Evolutionary conservation across 2,329 filamentous ascomycete species (phyloP).

Genomic region (Trichoderma afroharzianum): DNA sequence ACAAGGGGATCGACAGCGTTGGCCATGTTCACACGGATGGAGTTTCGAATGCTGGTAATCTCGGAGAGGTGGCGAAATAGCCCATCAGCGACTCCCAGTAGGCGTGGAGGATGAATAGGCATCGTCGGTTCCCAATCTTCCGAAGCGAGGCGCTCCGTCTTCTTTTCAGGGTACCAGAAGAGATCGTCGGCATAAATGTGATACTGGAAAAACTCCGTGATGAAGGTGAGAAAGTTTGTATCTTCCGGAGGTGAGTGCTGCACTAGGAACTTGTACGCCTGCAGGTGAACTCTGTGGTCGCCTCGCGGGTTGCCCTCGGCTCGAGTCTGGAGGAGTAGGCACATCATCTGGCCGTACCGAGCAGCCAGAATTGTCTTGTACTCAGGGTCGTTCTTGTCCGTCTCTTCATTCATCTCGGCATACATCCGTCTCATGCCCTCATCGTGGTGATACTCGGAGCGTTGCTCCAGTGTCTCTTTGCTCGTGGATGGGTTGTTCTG

Average conservation of each 20-base stretch:
- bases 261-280: constrained; percentile 72
- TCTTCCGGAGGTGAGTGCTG: constrained; percentile 57
- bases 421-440: constrained; percentile 52
- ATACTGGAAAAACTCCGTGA: constrained; percentile 81
- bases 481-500: constrained; percentile 46
- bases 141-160: constrained; percentile 36
- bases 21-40: constrained; percentile 64
- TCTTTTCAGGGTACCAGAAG: constrained; percentile 45
- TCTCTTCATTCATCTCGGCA: constrained; percentile 41
- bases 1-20: constrained; percentile 62
- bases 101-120: constrained; percentile 47
- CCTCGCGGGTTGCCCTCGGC: constrained; percentile 57
- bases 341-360: constrained; percentile 61
- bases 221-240: constrained; percentile 60
- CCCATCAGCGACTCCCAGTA: constrained; percentile 79
- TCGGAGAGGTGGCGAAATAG: constrained; percentile 75
- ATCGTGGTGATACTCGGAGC: constrained; percentile 54
- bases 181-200: constrained; percentile 67
- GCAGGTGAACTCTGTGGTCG: constrained; percentile 75
- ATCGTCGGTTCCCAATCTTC: constrained; percentile 43
- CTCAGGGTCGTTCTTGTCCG: constrained; percentile 42
- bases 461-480: constrained; percentile 43
- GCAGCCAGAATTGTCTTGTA: constrained; percentile 49
- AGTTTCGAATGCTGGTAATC: constrained; percentile 73
- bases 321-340: constrained; percentile 55